phyloP scores from a whole-genome alignment of 768 basidiomycete genomes.

The Hypholoma sublateritium region DNA sequence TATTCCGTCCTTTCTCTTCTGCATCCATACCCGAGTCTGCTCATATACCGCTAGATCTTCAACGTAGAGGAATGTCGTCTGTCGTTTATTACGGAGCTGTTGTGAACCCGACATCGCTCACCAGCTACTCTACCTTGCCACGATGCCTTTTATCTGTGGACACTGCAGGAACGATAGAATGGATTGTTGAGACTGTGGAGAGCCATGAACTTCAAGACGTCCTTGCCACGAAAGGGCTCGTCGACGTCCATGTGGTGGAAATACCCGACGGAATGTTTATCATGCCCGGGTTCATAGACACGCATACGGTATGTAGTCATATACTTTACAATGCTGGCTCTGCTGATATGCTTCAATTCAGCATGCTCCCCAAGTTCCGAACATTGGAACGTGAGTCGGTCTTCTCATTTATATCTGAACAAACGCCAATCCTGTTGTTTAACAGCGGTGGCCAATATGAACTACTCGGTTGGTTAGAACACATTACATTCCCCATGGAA shows the following conservation, averaged over 20 bases:
- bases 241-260: slow-evolving; percentile 40
- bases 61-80: not conserved
- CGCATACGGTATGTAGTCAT: slow-evolving; percentile 72
- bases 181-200: slow-evolving; percentile 64
- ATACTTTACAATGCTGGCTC: not conserved
- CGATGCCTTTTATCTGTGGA: slow-evolving; percentile 56
- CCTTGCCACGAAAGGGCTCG: slow-evolving; percentile 50
- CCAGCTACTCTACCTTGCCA: slow-evolving; percentile 45
- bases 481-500: slow-evolving; percentile 89
- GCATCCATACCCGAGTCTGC: not conserved
- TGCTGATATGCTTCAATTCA: slow-evolving; percentile 20
- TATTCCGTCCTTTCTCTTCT: not conserved
- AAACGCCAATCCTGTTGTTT: not conserved
- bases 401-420: not conserved
- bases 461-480: slow-evolving; percentile 84
- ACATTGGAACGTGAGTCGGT: slow-evolving; percentile 55
- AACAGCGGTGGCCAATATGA: slow-evolving; percentile 82
- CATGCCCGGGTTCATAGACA: slow-evolving; percentile 89
- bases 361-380: slow-evolving; percentile 84
- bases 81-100: slow-evolving; percentile 52
- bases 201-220: slow-evolving; percentile 45
- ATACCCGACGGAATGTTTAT: slow-evolving; percentile 63
- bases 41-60: not conserved
- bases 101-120: slow-evolving; percentile 50
- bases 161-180: slow-evolving; percentile 54